A percentile compares a stretch with the other conserved stretches of the same genome.
These are phyloP conservation scores for Nidula microcarpa DNA, from an alignment of 768 basidiomycete species.

Conservation along the genomic window DNA sequence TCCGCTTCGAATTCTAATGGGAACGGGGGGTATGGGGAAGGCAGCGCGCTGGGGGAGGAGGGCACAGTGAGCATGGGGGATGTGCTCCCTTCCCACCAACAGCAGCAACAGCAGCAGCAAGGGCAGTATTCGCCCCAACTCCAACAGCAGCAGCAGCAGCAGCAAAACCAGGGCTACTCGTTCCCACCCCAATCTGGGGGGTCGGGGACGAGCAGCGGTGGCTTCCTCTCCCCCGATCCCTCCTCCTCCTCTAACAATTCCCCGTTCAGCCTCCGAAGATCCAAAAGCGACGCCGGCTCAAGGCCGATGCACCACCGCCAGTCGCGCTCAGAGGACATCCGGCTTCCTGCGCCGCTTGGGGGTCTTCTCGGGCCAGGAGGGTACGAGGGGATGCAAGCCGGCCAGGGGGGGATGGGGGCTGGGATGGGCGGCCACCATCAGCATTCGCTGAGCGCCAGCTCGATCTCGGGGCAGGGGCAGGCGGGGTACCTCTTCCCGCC, in stretches of 20 bases:
- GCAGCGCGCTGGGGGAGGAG: constrained; percentile 10
- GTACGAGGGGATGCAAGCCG: too few relatives aligned
- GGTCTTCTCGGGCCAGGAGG: too few relatives aligned
- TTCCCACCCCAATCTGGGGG: background rate
- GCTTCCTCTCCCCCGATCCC: constrained; percentile 27
- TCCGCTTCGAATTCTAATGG: background rate
- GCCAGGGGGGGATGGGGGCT: too few relatives aligned
- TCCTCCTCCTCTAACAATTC: background rate
- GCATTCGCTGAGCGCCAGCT: background rate
- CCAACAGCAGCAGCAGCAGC: constrained; percentile 10
- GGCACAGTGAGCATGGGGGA: constrained; percentile 36
- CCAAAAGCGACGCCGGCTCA: constrained; percentile 9
- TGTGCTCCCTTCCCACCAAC: constrained; percentile 26
- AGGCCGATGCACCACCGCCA: constrained; percentile 43
- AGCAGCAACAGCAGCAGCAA: constrained; percentile 2
- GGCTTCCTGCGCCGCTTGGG: constrained; percentile 3
- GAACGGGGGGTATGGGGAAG: background rate
- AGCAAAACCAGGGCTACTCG: constrained; percentile 4
- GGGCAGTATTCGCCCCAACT: background rate
- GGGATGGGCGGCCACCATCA: background rate
- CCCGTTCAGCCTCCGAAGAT: background rate
- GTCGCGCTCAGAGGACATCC: constrained; percentile 62
- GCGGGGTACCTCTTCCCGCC: background rate
- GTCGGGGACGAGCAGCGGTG: background rate
- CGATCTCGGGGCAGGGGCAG: too few relatives aligned